Evolutionary conservation across 345 rosid species (phyloP), one percentile per base, ranked within the genome.

Genomic region (Diplotaxis tenuifolia): DNA sequence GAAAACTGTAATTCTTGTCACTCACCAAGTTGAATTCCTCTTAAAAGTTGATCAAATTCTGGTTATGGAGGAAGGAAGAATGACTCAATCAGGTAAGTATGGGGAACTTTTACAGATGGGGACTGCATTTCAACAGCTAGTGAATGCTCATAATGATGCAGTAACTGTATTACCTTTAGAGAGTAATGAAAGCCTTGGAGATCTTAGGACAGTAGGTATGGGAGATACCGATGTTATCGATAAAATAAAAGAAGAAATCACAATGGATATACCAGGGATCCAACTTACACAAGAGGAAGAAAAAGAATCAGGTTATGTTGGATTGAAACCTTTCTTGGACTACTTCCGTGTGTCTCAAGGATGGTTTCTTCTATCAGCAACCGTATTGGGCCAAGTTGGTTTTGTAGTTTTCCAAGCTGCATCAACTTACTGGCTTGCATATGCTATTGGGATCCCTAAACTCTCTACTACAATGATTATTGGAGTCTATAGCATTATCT

Each of bases 21-120:
- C 97, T 70, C 97, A 89, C 74, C 97, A 85, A 84, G 93, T 92
- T 61, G 97, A 92, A 58, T 92, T 85, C 75, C 97, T 89, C 61
- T 77, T 92, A 2, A 79, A 67, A 74, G 88, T 86, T 40, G 88
- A 91, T 65, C 78, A 49, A 68, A 84, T 89, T 73, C 64, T 87
- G 90, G 88, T 91, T 62, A 81, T 89, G 89, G 86, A 86, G 38
- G 80, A 79, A 0, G 97, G 97, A 34, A 54, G 74, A 56, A 78
- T 89, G 60, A 80, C 75, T 56, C 90, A 85, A 38, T 79, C 83
- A 25, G 93, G 96, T 6, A 86, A 73, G 67, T 91, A 87, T 60
- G 80, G 72, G 62, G 88, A 91, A 70, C 83, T 91, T 19, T 62
- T 86, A 76, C 63, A 15, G 29, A 76, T 81, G 7, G 93, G 89